These are phyloP conservation scores for Sugiyamaella qingdaonensis DNA, from an alignment of 805 yeast genomes.

Conservation along the genomic window DNA sequence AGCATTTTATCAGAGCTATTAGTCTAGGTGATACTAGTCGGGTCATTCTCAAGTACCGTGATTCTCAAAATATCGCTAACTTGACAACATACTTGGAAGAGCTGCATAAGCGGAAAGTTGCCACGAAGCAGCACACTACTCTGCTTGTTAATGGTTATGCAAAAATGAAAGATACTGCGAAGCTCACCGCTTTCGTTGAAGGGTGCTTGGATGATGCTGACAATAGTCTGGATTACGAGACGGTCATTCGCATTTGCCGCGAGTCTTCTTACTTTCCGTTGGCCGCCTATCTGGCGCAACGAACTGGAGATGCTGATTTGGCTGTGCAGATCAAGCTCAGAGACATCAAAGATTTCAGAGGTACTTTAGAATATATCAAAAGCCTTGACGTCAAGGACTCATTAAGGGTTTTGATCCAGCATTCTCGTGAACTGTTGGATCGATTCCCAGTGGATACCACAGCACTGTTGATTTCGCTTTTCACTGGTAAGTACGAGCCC, in stretches of 20 bases:
- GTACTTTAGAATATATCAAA: conserved; percentile 61
- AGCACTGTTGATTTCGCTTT: conserved; percentile 73
- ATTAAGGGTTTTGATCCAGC: conserved; percentile 61
- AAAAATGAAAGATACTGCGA: conserved; percentile 59
- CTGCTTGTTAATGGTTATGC: conserved; percentile 74
- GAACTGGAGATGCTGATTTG: conserved; percentile 64
- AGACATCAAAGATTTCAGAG: conserved; percentile 56
- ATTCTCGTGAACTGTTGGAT: conserved; percentile 62
- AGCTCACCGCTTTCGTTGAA: conserved; percentile 54
- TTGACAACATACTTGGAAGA: conserved; percentile 61
- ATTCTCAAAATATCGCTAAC: conserved; percentile 63
- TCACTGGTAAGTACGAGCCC: conserved; percentile 77
- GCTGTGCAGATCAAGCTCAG: conserved; percentile 73
- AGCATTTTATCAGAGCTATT: conserved; percentile 64
- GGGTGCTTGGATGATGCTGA: conserved; percentile 35
- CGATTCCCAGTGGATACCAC: conserved; percentile 76
- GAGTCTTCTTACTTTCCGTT: conserved; percentile 64
- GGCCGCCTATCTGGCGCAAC: conserved; percentile 66
- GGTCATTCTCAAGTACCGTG: conserved; percentile 73
- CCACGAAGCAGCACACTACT: conserved; percentile 79
- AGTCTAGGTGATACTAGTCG: conserved; percentile 61
- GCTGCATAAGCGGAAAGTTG: conserved; percentile 49
- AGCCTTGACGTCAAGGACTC: conserved; percentile 74
- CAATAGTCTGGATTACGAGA: conserved; percentile 55
- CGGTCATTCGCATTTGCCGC: conserved; percentile 64